Evolutionary conservation across 192 early-diverging fungal genomes (phyloP).

Genomic region (Podochytrium sp.): DNA sequence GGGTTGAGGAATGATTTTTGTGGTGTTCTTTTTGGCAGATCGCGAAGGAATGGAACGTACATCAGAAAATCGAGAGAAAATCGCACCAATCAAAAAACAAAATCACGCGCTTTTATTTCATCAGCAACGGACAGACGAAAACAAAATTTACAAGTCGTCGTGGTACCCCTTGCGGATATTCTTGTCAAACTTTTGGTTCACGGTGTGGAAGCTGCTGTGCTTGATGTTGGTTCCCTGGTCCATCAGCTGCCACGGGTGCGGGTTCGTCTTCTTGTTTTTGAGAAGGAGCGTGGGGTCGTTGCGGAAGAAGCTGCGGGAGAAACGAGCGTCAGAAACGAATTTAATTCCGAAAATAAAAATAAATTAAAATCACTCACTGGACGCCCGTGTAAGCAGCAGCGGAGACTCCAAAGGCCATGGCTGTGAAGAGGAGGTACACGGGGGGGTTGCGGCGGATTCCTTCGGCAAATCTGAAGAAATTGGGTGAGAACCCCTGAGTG

Average conservation of each 20-base stretch:
- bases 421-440: conserved; percentile 11
- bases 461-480: conserved; percentile 4
- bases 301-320: neutral
- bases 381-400: neutral
- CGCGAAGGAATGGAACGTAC: too few relatives aligned
- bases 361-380: neutral
- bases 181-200: conserved; percentile 30
- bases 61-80: too few relatives aligned
- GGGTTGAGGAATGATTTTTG: too few relatives aligned
- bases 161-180: conserved; percentile 13
- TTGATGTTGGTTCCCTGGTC: conserved; percentile 31
- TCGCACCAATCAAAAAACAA: too few relatives aligned
- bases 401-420: conserved; percentile 6
- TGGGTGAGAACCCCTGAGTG: neutral
- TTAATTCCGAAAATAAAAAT: neutral
- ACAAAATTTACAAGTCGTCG: conserved; percentile 10
- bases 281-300: conserved; percentile 28
- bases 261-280: conserved; percentile 20
- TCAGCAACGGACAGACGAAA: too few relatives aligned
- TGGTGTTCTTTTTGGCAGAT: too few relatives aligned
- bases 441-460: conserved; percentile 17
- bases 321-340: too few relatives aligned
- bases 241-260: conserved; percentile 15
- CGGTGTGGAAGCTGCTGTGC: conserved; percentile 6
- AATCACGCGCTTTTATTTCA: too few relatives aligned